phyloP scores from a whole-genome alignment of 2,329 filamentous ascomycete genomes.

The Xylaria multiplex region DNA sequence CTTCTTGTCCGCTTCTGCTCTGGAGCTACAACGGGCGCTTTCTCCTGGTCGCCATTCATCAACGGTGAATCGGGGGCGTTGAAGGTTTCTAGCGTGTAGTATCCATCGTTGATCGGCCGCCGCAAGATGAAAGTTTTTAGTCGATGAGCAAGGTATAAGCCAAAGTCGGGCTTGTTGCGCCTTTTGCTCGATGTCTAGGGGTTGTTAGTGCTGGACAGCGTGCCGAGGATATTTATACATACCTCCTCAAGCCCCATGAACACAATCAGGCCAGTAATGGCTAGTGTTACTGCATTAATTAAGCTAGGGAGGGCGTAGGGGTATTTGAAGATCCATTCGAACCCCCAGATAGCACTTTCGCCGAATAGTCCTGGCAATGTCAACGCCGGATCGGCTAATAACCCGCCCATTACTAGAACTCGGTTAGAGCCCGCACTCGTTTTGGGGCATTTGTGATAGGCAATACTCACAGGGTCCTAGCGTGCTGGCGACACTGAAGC shows the following conservation, averaged over 20 bases:
- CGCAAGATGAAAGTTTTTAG: slow-evolving; percentile 48
- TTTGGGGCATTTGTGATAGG: not conserved
- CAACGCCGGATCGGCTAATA: slow-evolving; percentile 72
- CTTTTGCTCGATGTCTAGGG: slow-evolving; percentile 59
- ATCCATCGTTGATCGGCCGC: slow-evolving; percentile 46
- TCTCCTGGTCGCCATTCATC: slow-evolving; percentile 13
- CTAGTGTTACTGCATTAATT: slow-evolving; percentile 70
- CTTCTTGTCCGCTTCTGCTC: slow-evolving; percentile 45
- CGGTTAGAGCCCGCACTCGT: slow-evolving; percentile 25
- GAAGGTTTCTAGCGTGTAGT: slow-evolving; percentile 46
- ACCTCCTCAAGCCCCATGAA: slow-evolving; percentile 75
- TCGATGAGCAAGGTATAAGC: slow-evolving; percentile 52
- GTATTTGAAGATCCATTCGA: slow-evolving; percentile 71
- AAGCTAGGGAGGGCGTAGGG: slow-evolving; percentile 78
- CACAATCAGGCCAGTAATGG: slow-evolving; percentile 63
- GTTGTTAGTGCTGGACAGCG: slow-evolving; percentile 6
- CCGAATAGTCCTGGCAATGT: slow-evolving; percentile 73
- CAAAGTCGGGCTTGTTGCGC: slow-evolving; percentile 57
- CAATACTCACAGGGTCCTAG: slow-evolving; percentile 55
- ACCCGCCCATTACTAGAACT: slow-evolving; percentile 66
- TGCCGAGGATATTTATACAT: slow-evolving; percentile 27
- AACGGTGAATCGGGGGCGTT: slow-evolving; percentile 26
- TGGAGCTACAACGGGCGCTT: slow-evolving; percentile 44
- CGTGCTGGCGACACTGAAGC: slow-evolving; percentile 59
- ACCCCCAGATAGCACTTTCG: slow-evolving; percentile 65